Conservation (phyloP, 352 stramenopile genomes). For the Hyaloperonospora brassicae region DNA sequence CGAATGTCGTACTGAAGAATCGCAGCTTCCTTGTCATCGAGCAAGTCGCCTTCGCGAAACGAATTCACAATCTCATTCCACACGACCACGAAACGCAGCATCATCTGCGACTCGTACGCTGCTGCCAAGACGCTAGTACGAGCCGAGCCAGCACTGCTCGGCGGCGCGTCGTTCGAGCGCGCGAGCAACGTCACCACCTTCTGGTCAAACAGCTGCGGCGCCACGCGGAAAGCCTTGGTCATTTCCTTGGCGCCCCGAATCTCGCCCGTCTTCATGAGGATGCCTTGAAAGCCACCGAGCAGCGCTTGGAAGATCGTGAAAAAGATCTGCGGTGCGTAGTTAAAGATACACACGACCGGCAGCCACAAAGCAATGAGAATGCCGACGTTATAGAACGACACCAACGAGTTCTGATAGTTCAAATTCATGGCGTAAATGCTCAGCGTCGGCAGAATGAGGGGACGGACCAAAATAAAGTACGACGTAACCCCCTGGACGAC, state of each 20-base stretch:
- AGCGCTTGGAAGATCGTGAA: slow-evolving; percentile 72
- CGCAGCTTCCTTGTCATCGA: slow-evolving; percentile 71
- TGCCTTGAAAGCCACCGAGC: slow-evolving; percentile 50
- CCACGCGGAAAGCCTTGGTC: slow-evolving; percentile 67
- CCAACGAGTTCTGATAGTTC: slow-evolving; percentile 56
- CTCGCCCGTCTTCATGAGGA: slow-evolving; percentile 71
- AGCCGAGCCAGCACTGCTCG: slow-evolving; percentile 35
- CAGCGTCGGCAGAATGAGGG: slow-evolving; percentile 55
- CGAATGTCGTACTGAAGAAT: slow-evolving; percentile 81
- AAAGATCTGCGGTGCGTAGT: slow-evolving; percentile 78
- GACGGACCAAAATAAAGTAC: slow-evolving; percentile 61
- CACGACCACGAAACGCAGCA: slow-evolving; percentile 72
- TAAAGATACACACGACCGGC: slow-evolving; percentile 65
- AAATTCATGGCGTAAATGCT: slow-evolving; percentile 68
- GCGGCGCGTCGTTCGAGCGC: slow-evolving; percentile 42
- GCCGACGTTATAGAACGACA: slow-evolving; percentile 69
- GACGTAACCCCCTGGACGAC: slow-evolving; percentile 43
- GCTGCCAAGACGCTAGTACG: slow-evolving; percentile 41
- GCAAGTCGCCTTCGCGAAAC: slow-evolving; percentile 60
- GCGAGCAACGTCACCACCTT: slow-evolving; percentile 64
- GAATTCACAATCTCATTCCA: slow-evolving; percentile 83
- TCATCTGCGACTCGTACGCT: slow-evolving; percentile 73
- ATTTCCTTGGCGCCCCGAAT: slow-evolving; percentile 63
- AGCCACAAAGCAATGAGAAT: slow-evolving; percentile 61
- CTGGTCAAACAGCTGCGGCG: slow-evolving; percentile 69